Conservation (phyloP, 2,329 filamentous ascomycete species). For the Ceratocystis huliohia region DNA sequence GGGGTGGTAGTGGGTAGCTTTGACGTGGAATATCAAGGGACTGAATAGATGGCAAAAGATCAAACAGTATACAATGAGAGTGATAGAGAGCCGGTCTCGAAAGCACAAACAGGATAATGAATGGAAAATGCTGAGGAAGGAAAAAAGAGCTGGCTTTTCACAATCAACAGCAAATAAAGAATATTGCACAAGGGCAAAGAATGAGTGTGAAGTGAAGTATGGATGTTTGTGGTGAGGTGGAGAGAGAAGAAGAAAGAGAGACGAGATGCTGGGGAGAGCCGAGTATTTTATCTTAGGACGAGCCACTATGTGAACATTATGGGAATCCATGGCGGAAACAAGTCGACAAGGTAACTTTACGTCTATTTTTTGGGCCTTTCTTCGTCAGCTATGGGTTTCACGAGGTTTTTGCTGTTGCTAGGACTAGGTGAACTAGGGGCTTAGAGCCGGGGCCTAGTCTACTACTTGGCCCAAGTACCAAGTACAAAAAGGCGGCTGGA, state of each 20-base stretch:
- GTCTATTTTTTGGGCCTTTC: not conserved
- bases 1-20: slow-evolving; percentile 20
- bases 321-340: slow-evolving; percentile 4
- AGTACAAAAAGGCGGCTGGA: not conserved
- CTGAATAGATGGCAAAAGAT: not conserved
- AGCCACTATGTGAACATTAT: not conserved
- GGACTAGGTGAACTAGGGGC: not conserved
- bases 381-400: not conserved
- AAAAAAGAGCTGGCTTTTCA: slow-evolving; percentile 18
- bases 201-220: slow-evolving; percentile 19
- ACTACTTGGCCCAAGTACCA: not conserved
- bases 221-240: slow-evolving; percentile 8
- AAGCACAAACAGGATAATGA: slow-evolving; percentile 16
- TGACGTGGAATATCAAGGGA: slow-evolving; percentile 10
- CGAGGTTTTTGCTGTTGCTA: not conserved
- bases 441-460: not conserved
- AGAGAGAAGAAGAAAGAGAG: slow-evolving; percentile 12
- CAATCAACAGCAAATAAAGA: slow-evolving; percentile 11
- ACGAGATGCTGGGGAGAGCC: not conserved
- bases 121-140: slow-evolving; percentile 15
- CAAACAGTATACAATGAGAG: slow-evolving; percentile 13
- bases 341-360: not conserved
- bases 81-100: slow-evolving; percentile 21
- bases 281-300: slow-evolving; percentile 16
- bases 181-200: slow-evolving; percentile 18